Base-by-base conservation (phyloP, 306 rosid genomes). In the Gillenia trifoliata region DNA sequence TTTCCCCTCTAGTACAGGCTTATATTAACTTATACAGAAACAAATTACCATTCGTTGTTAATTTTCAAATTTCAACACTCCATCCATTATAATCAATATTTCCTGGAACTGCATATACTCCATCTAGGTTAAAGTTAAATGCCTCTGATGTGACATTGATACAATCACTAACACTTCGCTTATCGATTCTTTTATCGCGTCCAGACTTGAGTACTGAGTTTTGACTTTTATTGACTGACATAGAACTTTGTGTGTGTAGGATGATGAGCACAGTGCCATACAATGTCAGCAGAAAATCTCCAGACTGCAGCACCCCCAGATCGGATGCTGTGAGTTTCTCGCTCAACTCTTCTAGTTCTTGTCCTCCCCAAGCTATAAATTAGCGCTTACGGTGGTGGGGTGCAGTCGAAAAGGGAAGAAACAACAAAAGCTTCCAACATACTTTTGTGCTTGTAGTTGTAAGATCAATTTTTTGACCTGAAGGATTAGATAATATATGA, bases 241-340 rank as follows among this genome's bases (percentile, higher is more conserved):
- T 55, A 38, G 80, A 52, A 20, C 57, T 79, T 66, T 71, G 40
- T 64, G 60, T 69, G 23, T 50, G 66, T 72, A 93, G 98, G 89
- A 88, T 79, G 75, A 76, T 69, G 64, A 82, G 15, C 74, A 70
- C 84, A 43, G 84, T 81, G 12, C 97, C 98, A 26, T 93, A 93
- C 82, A 22, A 43, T 49, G n/a, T 85, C 75, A 70, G 74, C 77
- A 77, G 80, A 77, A 84, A 85, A 80, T 76, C 87, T 66, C 79
- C 86, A 20, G 97, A 93, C 71, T 33, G 85, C 79, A 68, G 77
- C 86, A 79, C 79, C 43, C 74, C 78, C 71, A 83, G 86, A 85
- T 77, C 91, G 17, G 79, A 85, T 34, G 79, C 71, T 61, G 26
- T 78, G 71, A 72, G 76, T 76, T 74, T 83, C 78, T 72, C 91